phyloP scores from a whole-genome alignment of 768 basidiomycete species.

The Gymnopilus junonius region DNA sequence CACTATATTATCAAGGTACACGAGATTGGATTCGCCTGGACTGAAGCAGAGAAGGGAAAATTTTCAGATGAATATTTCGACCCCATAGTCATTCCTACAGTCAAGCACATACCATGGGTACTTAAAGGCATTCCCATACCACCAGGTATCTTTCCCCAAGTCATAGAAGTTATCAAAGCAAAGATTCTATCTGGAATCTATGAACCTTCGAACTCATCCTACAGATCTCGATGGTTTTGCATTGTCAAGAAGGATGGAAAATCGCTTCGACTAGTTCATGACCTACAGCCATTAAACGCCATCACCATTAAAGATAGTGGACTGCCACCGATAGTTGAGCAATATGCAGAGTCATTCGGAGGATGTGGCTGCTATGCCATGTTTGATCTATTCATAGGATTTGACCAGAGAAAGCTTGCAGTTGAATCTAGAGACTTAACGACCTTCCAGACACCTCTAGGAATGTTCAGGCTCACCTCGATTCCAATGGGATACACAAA shows the following conservation, averaged over 20 bases:
- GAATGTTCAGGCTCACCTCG: conserved; percentile 24
- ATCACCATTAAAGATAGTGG: conserved; percentile 40
- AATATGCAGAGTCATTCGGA: conserved; percentile 36
- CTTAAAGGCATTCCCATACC: conserved; percentile 36
- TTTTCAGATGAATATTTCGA: conserved; percentile 38
- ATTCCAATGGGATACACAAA: conserved; percentile 37
- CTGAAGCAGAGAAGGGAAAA: conserved; percentile 36
- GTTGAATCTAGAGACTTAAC: conserved; percentile 32
- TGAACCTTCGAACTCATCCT: conserved; percentile 40
- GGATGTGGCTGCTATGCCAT: conserved; percentile 29
- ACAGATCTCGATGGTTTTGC: too few species aligned
- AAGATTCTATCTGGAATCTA: conserved; percentile 45
- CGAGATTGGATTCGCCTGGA: conserved; percentile 42
- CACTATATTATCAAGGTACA: conserved; percentile 36
- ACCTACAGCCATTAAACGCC: conserved; percentile 41
- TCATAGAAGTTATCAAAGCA: conserved; percentile 35
- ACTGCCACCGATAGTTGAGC: conserved; percentile 32
- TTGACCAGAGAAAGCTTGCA: conserved; percentile 30
- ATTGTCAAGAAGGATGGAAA: conserved; percentile 41
- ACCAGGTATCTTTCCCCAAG: conserved; percentile 32
- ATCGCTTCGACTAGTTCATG: conserved; percentile 36
- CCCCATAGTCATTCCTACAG: conserved; percentile 33
- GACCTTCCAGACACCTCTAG: too few species aligned
- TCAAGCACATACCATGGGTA: conserved; percentile 37
- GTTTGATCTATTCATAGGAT: conserved; percentile 35